Percentiles rank a stretch among this genome's conserved stretches.
Conservation (phyloP, 345 rosid genomes). For the Dimocarpus longan region DNA sequence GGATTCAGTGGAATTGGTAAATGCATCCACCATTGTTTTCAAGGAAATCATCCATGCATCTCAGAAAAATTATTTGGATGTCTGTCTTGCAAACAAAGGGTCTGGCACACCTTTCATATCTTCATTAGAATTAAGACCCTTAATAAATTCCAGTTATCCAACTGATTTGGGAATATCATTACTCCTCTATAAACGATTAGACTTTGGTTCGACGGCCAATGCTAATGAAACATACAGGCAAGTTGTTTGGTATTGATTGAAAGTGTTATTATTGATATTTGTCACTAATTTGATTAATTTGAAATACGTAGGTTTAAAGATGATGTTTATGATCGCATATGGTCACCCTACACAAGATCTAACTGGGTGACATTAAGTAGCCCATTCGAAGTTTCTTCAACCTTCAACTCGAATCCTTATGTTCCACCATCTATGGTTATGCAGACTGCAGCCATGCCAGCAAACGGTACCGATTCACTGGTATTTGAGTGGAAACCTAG, state of each 20-base stretch:
- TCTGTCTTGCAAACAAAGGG: constrained; percentile 7
- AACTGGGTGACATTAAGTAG: constrained; percentile 11
- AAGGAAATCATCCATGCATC: background rate
- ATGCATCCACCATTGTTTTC: background rate
- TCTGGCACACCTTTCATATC: constrained; percentile 23
- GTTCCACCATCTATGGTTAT: constrained; percentile 28
- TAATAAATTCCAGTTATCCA: background rate
- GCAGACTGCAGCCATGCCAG: background rate
- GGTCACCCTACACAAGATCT: constrained; percentile 25
- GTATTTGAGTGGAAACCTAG: background rate
- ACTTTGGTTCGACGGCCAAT: background rate
- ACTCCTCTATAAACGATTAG: background rate
- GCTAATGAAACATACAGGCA: background rate
- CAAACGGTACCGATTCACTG: background rate
- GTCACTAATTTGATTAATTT: background rate
- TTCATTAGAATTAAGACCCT: constrained; percentile 16
- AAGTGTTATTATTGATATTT: no score
- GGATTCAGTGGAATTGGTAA: background rate
- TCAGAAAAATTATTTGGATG: background rate
- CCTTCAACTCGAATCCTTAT: no score
- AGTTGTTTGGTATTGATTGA: no score
- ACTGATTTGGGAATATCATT: constrained; percentile 6
- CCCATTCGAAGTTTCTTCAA: no score
- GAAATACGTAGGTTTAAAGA: constrained; percentile 32
- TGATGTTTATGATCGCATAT: constrained; percentile 42